These are phyloP conservation scores for Porodaedalea pini DNA, from an alignment of 1,284 basidiomycete species.

Conservation along the genomic window DNA sequence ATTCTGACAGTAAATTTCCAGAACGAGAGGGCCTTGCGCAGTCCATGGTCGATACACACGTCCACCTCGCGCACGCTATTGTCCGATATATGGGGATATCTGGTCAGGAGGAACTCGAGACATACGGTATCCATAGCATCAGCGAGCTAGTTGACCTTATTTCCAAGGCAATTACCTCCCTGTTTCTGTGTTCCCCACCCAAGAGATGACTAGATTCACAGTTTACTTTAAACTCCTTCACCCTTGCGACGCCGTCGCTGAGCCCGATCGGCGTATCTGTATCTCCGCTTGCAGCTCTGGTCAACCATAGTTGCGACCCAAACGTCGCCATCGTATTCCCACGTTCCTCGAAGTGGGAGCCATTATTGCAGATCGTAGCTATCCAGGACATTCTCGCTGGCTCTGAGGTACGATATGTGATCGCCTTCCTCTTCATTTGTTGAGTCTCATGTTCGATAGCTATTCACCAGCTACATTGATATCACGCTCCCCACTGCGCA, in stretches of 20 bases:
- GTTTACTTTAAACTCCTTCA: conserved; percentile 89
- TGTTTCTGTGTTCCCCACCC: not conserved
- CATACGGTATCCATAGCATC: conserved; percentile 53
- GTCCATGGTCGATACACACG: conserved; percentile 51
- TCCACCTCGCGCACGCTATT: conserved; percentile 66
- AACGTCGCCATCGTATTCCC: conserved; percentile 92
- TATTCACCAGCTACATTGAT: conserved; percentile 82
- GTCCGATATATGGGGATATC: conserved; percentile 62
- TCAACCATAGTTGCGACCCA: conserved; percentile 90
- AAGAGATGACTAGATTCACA: conserved; percentile 31
- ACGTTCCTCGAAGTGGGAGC: conserved; percentile 43
- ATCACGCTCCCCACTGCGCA: conserved; percentile 60
- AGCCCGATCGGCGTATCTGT: conserved; percentile 78
- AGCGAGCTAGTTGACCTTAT: conserved; percentile 66
- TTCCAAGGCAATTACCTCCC: conserved; percentile 50
- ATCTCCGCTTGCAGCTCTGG: conserved; percentile 74
- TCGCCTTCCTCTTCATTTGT: conserved; percentile 2
- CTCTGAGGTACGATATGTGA: conserved; percentile 58
- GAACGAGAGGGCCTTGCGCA: conserved; percentile 50
- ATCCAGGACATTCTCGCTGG: conserved; percentile 58
- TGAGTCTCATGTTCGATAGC: conserved; percentile 31
- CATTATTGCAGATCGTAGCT: conserved; percentile 69
- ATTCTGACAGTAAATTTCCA: conserved; percentile 27
- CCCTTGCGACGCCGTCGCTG: conserved; percentile 72
- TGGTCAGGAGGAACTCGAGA: conserved; percentile 53